A percentile compares a stretch with the other conserved stretches of the same genome.
Evolutionary conservation across 192 early-diverging fungal genomes (phyloP).

Genomic region (Radiomyces spectabilis): DNA sequence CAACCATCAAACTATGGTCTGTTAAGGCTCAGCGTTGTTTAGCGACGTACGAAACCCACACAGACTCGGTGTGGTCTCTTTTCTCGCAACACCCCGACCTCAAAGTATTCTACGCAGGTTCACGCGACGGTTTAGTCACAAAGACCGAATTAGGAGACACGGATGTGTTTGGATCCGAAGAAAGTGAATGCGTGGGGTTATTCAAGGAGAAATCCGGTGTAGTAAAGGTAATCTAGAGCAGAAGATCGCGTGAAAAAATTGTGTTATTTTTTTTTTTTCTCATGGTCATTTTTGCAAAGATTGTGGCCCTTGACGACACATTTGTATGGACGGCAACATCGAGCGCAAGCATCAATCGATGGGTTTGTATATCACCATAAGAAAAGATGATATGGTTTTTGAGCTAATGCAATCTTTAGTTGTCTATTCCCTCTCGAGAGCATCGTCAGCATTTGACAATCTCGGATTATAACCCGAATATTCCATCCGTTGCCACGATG

Average conservation of each 20-base stretch:
- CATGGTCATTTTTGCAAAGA: conserved; percentile 36
- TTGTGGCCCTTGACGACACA: conserved; percentile 77
- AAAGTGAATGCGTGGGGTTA: conserved; percentile 76
- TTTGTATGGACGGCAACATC: conserved; percentile 92
- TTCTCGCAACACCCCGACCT: conserved; percentile 79
- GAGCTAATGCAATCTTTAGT: conserved; percentile 15
- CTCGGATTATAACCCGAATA: conserved; percentile 23
- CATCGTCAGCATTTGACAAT: conserved; percentile 22
- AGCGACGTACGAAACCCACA: conserved; percentile 81
- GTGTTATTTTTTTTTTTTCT: conserved; percentile 13
- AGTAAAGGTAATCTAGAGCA: conserved; percentile 45
- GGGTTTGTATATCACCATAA: conserved; percentile 38
- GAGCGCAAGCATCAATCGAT: conserved; percentile 77
- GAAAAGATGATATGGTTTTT: background rate
- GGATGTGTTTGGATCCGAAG: conserved; percentile 44
- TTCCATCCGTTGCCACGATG: conserved; percentile 38
- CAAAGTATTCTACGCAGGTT: conserved; percentile 87
- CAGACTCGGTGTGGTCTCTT: conserved; percentile 87
- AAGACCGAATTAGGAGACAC: conserved; percentile 56
- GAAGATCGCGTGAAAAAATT: background rate
- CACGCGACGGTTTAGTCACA: conserved; percentile 86
- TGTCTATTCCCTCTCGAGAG: conserved; percentile 56
- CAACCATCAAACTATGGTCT: conserved; percentile 97
- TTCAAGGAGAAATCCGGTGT: conserved; percentile 82
- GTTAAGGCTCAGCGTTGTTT: conserved; percentile 80